Conservation (phyloP, 768 basidiomycete species). For the Omphalotus guepiniiformis region DNA sequence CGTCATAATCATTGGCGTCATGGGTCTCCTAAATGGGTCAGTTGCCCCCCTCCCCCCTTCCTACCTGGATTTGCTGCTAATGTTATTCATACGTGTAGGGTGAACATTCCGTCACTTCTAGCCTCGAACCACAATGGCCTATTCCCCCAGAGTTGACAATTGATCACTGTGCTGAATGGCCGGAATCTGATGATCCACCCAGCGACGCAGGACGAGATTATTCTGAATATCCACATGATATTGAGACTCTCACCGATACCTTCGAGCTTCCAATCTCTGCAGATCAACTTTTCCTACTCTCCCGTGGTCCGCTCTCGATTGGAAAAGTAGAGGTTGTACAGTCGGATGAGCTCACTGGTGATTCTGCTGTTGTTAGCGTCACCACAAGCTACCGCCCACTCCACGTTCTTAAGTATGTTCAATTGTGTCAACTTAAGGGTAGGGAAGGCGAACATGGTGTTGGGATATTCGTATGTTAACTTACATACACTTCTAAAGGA, state of each 20-base stretch:
- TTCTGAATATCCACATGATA: not conserved
- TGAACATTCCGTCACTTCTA: not conserved
- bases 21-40: not conserved
- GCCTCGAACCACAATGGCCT: not conserved
- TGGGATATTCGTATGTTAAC: conserved; percentile 32
- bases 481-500: not conserved
- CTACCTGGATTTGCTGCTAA: not conserved
- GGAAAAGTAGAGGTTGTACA: conserved; percentile 26
- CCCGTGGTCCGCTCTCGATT: conserved; percentile 24
- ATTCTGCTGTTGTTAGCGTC: conserved; percentile 27
- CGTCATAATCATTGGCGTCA: no score
- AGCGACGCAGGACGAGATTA: no score
- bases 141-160: not conserved
- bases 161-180: conserved; percentile 4
- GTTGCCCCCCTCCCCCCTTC: not conserved
- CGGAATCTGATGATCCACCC: not conserved
- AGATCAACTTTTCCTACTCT: conserved; percentile 24
- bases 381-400: conserved; percentile 22
- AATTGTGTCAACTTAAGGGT: conserved; percentile 25
- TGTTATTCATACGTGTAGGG: not conserved
- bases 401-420: conserved; percentile 21
- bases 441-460: conserved; percentile 26
- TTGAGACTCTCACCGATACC: not conserved
- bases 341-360: conserved; percentile 18
- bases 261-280: conserved; percentile 24